Evolutionary conservation across 345 rosid species (phyloP), one percentile per base, ranked within the genome.

Genomic region (Hibiscus trionum): DNA sequence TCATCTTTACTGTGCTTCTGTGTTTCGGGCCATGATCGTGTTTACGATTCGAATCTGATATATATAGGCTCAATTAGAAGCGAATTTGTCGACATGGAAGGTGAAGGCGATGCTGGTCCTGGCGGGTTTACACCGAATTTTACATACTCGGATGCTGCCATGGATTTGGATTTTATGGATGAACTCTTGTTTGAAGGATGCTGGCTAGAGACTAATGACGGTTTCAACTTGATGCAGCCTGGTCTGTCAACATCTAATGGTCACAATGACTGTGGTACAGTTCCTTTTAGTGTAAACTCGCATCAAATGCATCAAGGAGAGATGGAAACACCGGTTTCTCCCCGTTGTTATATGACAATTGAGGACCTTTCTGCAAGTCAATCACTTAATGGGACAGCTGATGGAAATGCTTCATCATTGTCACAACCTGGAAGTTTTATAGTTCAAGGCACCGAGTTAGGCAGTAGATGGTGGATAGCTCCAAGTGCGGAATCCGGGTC

Each of bases 91-190:
- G 60, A 66, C 63, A 89, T 91, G 96, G 93, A 84, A 66, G 87
- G 73, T 71, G 87, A 80, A 42, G 46, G 66, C 1, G 53, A 49
- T 62, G 66, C 19, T 5, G 19, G 83, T 59, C 55, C 4, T 42
- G 69, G 52, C 6, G 76, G 76, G 14, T 75, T 77, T 73, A 50
- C 86, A 1, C 90, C 90, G 14, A 77, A 72, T 75, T 82, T 89
- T 75, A 50, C 78, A 74, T 81, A 85, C 70, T 73, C 81, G 11
- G 89, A 79, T 29, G 61, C 84, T 56, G 78, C 88, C 79, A 83
- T 89, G 93, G 96, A 93, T 84, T 84, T 93, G 82, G 93, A 91
- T 83, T 87, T 89, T 73, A 83, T 93, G 93, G 94, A 93, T 77
- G 91, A 93, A 76, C 89, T 91, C 72, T 84, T 91, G 83, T 77